Percentiles rank a stretch among this genome's conserved stretches.
These are phyloP conservation scores for Ammopiptanthus mongolicus DNA, from an alignment of 306 rosid genomes.

Conservation along the genomic window DNA sequence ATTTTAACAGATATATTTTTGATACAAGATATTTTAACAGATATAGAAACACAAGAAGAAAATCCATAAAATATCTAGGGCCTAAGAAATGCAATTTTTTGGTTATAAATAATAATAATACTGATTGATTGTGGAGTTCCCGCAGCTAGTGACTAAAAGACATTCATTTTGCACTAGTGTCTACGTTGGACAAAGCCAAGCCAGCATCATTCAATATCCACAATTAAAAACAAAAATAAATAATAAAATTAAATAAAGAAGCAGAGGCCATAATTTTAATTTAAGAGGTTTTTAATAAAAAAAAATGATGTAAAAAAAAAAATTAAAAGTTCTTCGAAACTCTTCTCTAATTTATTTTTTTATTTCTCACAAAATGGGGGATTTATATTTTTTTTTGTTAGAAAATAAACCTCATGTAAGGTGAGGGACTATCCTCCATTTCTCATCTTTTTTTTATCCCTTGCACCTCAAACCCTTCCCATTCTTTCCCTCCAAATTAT, in stretches of 20 bases:
- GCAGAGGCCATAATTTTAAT: not conserved
- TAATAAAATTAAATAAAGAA: not conserved
- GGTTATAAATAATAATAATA: not conserved
- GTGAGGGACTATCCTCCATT: too few relatives aligned
- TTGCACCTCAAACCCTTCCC: too few relatives aligned
- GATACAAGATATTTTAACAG: not conserved
- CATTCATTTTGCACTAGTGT: not conserved
- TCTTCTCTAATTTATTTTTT: too few relatives aligned
- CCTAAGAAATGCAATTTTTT: not conserved
- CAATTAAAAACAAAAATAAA: not conserved
- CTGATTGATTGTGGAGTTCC: not conserved
- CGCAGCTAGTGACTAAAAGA: not conserved
- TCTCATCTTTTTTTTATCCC: too few relatives aligned
- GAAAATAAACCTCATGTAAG: too few relatives aligned
- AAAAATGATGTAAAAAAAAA: too few relatives aligned
- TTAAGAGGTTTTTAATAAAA: too few relatives aligned
- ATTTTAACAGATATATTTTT: too few relatives aligned
- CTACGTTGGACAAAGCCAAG: conserved; percentile 7
- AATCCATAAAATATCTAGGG: not conserved
- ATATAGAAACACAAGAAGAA: not conserved
- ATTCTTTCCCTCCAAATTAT: too few relatives aligned
- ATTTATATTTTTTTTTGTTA: too few relatives aligned
- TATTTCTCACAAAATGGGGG: too few relatives aligned
- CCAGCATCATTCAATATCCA: not conserved
- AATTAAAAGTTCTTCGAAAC: too few relatives aligned